These are phyloP conservation scores for Stentor coeruleus DNA, from an alignment of 73 alveolate genomes.

Conservation along the genomic window DNA sequence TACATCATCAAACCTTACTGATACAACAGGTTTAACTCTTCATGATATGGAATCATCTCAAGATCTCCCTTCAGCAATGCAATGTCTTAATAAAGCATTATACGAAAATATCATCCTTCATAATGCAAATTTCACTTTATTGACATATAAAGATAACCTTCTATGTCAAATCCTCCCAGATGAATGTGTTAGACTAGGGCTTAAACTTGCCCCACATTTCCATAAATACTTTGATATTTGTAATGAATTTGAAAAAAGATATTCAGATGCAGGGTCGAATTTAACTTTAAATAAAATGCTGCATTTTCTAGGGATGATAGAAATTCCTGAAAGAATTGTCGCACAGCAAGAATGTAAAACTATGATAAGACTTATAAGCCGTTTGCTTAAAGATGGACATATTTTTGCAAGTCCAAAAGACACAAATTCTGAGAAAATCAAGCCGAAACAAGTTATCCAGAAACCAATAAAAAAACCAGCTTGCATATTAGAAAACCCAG, in stretches of 20 bases:
- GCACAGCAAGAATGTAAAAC: conserved; percentile 3
- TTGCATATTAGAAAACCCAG: too few relatives aligned
- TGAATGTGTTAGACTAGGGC: background rate
- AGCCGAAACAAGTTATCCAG: conserved; percentile 5
- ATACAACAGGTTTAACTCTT: background rate
- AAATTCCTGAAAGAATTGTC: background rate
- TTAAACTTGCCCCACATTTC: background rate
- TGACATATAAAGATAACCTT: background rate
- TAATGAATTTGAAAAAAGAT: background rate
- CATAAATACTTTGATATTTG: background rate
- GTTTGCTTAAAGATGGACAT: background rate
- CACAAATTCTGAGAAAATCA: background rate
- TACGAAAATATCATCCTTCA: background rate
- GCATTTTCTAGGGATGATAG: background rate
- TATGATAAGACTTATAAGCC: background rate
- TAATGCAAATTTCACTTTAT: background rate
- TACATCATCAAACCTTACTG: background rate
- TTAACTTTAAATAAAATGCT: conserved; percentile 4
- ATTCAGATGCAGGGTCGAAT: background rate
- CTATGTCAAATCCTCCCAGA: background rate
- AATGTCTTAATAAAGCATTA: background rate
- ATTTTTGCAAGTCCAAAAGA: background rate
- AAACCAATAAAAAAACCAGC: background rate
- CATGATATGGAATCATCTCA: background rate
- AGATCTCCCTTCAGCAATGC: conserved; percentile 11